Conservation (phyloP, 306 rosid species). For the Ochetophila trinervis region DNA sequence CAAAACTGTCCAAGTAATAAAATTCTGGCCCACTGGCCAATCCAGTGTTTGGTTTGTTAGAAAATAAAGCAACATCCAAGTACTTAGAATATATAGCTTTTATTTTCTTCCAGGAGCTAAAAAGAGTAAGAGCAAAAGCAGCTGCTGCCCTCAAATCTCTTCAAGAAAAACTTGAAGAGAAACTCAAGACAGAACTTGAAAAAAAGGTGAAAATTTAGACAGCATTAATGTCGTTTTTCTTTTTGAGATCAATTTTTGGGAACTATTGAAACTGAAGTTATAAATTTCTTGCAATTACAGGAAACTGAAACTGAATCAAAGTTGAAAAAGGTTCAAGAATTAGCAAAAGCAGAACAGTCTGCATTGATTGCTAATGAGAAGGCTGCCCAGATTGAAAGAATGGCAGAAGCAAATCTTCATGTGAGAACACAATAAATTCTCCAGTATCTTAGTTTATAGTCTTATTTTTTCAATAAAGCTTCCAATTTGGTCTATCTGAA, state of each 20-base stretch:
- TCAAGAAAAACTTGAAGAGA: constrained; percentile 85
- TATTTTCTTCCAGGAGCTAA: constrained; percentile 58
- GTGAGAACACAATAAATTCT: constrained; percentile 48
- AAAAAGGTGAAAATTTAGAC: constrained; percentile 54
- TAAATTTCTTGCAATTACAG: constrained; percentile 44
- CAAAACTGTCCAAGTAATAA: too few relatives aligned
- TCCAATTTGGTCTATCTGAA: constrained; percentile 14
- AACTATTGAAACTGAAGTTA: constrained; percentile 16
- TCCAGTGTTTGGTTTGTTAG: neutral
- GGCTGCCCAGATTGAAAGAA: constrained; percentile 82
- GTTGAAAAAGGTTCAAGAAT: constrained; percentile 52
- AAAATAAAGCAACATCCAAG: neutral
- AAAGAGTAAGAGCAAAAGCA: constrained; percentile 81
- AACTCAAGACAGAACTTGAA: constrained; percentile 66
- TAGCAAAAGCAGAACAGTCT: constrained; percentile 76
- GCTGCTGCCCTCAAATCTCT: constrained; percentile 78
- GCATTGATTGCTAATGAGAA: constrained; percentile 84
- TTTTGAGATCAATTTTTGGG: constrained; percentile 16
- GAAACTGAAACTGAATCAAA: constrained; percentile 59
- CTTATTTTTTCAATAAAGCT: neutral
- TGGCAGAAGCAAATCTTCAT: constrained; percentile 84
- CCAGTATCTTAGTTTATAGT: constrained; percentile 17
- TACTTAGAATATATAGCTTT: neutral
- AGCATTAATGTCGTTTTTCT: constrained; percentile 12
- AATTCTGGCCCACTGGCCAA: too few relatives aligned